phyloP scores from a whole-genome alignment of 148 eudicot genomes.

The Rhododendron kiyosumense region DNA sequence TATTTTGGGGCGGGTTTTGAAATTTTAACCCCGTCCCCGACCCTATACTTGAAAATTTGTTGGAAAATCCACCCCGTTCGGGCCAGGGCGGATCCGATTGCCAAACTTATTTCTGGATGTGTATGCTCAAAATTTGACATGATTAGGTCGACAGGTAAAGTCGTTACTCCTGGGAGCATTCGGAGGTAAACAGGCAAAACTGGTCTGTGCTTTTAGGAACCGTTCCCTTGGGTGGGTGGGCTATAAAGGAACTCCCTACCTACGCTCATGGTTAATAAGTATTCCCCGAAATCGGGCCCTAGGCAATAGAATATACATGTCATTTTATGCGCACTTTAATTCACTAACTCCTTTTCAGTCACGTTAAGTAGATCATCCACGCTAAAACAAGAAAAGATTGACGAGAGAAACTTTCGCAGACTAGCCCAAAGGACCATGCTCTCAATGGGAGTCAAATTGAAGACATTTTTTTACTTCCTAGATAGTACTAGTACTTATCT shows the following conservation, averaged over 20 bases:
- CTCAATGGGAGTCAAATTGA: neutral
- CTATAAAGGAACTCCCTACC: conserved; percentile 6
- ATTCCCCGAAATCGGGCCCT: neutral
- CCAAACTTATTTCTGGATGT: too few relatives aligned
- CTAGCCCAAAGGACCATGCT: neutral
- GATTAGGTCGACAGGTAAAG: conserved; percentile 48
- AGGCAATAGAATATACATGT: neutral
- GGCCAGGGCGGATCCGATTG: too few relatives aligned
- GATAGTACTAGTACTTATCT: neutral
- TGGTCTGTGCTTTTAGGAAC: conserved; percentile 39
- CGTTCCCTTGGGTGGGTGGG: conserved; percentile 5
- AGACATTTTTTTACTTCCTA: neutral
- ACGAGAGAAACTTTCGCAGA: neutral
- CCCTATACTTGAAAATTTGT: too few relatives aligned
- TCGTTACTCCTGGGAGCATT: conserved; percentile 39
- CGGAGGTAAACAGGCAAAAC: conserved; percentile 25
- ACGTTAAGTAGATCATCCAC: neutral
- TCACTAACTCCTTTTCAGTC: neutral
- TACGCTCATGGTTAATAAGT: too few relatives aligned
- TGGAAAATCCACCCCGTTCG: too few relatives aligned
- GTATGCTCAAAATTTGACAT: neutral
- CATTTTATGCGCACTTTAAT: neutral
- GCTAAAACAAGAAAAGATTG: neutral
- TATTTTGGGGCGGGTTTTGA: too few relatives aligned
- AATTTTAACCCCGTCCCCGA: too few relatives aligned